A percentile compares a stretch with the other conserved stretches of the same genome.
phyloP scores from a whole-genome alignment of 257 asterid genomes.

The Mitragyna speciosa region DNA sequence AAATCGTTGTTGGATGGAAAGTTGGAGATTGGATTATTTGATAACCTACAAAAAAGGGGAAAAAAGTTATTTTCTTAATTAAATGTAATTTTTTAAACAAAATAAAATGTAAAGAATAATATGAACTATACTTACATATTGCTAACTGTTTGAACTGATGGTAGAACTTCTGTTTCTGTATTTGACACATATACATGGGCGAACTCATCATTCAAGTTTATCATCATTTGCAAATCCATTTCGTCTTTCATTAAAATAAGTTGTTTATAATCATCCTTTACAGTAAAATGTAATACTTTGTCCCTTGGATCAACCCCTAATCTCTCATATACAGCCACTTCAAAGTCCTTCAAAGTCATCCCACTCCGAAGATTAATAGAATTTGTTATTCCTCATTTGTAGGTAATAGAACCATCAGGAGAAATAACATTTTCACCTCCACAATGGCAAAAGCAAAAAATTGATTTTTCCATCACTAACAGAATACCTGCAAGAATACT shows the following conservation, averaged over 20 bases:
- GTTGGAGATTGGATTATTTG: neutral
- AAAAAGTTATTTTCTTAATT: neutral
- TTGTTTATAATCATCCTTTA: neutral
- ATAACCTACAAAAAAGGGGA: neutral
- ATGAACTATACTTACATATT: neutral
- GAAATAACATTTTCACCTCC: constrained; percentile 6
- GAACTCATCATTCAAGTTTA: constrained; percentile 8
- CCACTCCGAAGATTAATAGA: neutral
- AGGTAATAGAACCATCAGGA: constrained; percentile 8
- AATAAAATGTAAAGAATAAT: neutral
- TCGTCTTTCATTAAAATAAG: constrained; percentile 3
- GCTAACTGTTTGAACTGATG: neutral
- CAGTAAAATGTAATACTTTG: constrained; percentile 10
- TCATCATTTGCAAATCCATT: neutral
- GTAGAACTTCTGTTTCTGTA: neutral
- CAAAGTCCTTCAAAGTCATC: neutral
- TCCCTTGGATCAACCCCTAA: neutral
- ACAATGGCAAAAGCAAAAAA: constrained; percentile 16
- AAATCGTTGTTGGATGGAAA: neutral
- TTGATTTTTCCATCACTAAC: neutral
- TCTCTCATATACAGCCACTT: constrained; percentile 5
- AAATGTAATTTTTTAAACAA: neutral
- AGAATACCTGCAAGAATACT: neutral
- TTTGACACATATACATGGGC: constrained; percentile 8
- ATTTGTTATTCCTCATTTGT: constrained; percentile 3